phyloP scores from a whole-genome alignment of 2,329 filamentous ascomycete genomes.

The Trichoderma simmonsii region DNA sequence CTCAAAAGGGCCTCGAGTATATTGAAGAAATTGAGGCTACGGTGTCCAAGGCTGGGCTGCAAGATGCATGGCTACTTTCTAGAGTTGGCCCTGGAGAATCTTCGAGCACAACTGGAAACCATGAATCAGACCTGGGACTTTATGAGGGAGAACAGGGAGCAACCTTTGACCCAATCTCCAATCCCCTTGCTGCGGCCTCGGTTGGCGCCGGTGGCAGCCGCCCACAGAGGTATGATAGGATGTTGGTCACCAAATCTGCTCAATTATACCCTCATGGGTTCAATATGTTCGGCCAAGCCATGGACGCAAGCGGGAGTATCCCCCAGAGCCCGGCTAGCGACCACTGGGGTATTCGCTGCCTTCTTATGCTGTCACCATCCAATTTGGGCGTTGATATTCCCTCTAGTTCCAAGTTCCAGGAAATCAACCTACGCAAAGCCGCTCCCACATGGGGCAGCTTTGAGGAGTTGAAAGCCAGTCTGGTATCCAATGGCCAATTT shows the following conservation, averaged over 20 bases:
- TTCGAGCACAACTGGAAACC: constrained; percentile 26
- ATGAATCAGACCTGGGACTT: constrained; percentile 33
- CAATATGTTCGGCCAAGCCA: constrained; percentile 52
- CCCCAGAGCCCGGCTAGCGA: constrained; percentile 43
- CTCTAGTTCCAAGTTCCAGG: neutral
- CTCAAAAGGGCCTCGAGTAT: constrained; percentile 41
- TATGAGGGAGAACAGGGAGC: constrained; percentile 61
- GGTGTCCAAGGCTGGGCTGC: constrained; percentile 44
- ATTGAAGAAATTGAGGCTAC: constrained; percentile 46
- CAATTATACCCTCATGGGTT: constrained; percentile 38
- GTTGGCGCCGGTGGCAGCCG: constrained; percentile 48
- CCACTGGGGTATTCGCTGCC: constrained; percentile 56
- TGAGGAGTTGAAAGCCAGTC: constrained; percentile 36
- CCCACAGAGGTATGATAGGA: constrained; percentile 64
- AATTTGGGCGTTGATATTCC: neutral
- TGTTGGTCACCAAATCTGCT: constrained; percentile 50
- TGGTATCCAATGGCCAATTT: constrained; percentile 40
- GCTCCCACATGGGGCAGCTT: constrained; percentile 30
- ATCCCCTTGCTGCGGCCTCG: constrained; percentile 52
- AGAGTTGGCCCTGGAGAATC: constrained; percentile 43
- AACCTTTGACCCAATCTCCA: constrained; percentile 60
- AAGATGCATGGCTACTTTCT: constrained; percentile 51
- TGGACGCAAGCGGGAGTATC: neutral
- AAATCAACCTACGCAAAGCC: constrained; percentile 32
- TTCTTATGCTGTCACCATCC: constrained; percentile 28